A percentile compares a stretch with the other conserved stretches of the same genome.
Evolutionary conservation across 1,284 basidiomycete species (phyloP).

Genomic region (Termitomyces sp.): DNA sequence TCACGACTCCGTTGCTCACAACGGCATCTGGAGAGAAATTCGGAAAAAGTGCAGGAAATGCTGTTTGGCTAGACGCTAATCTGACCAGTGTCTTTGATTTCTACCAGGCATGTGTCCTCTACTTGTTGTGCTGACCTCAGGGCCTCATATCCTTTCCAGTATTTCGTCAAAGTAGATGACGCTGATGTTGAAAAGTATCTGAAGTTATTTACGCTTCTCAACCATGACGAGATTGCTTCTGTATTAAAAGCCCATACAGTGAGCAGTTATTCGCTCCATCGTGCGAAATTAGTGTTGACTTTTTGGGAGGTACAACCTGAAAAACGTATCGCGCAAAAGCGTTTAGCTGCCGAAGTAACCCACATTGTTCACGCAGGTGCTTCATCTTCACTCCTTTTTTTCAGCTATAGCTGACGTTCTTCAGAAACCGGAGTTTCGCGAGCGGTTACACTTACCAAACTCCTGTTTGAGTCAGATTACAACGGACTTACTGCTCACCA

Average conservation of each 20-base stretch:
- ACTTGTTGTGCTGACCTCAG: neutral
- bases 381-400: slow-evolving; percentile 20
- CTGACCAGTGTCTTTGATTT: slow-evolving; percentile 86
- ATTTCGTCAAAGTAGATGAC: slow-evolving; percentile 83
- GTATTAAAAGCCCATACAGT: slow-evolving; percentile 61
- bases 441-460: slow-evolving; percentile 55
- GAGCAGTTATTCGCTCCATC: slow-evolving; percentile 11
- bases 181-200: slow-evolving; percentile 81
- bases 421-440: slow-evolving; percentile 36
- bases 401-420: neutral
- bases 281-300: neutral
- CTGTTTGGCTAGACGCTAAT: slow-evolving; percentile 79
- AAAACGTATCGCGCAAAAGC: slow-evolving; percentile 66
- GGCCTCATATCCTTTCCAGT: slow-evolving; percentile 45
- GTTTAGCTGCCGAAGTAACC: slow-evolving; percentile 84
- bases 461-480: slow-evolving; percentile 57
- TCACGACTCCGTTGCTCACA: slow-evolving; percentile 93
- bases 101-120: slow-evolving; percentile 65
- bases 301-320: slow-evolving; percentile 46
- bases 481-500: slow-evolving; percentile 41
- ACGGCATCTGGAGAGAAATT: slow-evolving; percentile 92
- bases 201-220: slow-evolving; percentile 79
- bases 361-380: slow-evolving; percentile 80
- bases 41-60: slow-evolving; percentile 96
- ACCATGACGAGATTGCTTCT: slow-evolving; percentile 52